Conservation (phyloP, 1,284 basidiomycete genomes). For the Tylopilus sp. region DNA sequence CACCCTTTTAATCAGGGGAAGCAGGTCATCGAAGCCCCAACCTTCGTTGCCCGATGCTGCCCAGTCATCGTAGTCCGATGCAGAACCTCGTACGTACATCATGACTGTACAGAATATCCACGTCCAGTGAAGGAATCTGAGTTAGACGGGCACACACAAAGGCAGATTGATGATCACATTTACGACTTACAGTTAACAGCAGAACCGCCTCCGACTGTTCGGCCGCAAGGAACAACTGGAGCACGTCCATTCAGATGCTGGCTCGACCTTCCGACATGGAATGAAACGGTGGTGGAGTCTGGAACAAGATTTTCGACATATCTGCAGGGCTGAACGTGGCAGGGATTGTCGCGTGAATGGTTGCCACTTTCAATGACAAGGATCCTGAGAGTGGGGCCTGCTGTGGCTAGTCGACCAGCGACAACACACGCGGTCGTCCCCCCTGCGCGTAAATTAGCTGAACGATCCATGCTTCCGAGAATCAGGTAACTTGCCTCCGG, state of each 20-base stretch:
- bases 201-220: not conserved
- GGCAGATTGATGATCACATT: no score
- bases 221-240: not conserved
- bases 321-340: not conserved
- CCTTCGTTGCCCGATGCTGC: not conserved
- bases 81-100: not conserved
- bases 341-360: not conserved
- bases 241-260: not conserved
- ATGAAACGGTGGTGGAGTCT: not conserved
- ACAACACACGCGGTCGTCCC: conserved; percentile 34
- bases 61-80: not conserved
- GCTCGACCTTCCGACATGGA: not conserved
- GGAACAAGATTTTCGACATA: not conserved
- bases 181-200: not conserved
- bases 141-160: no score
- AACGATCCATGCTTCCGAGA: no score
- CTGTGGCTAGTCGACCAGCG: conserved; percentile 27
- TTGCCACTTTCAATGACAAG: conserved; percentile 23
- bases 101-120: not conserved
- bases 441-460: conserved; percentile 20
- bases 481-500: conserved; percentile 50
- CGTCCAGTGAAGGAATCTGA: no score
- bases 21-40: not conserved
- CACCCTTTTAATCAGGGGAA: not conserved
- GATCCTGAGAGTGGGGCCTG: conserved; percentile 31